Evolutionary conservation across 192 early-diverging fungal species (phyloP), one percentile per base, ranked within the genome.

Genomic region (Geosiphon pyriformis): DNA sequence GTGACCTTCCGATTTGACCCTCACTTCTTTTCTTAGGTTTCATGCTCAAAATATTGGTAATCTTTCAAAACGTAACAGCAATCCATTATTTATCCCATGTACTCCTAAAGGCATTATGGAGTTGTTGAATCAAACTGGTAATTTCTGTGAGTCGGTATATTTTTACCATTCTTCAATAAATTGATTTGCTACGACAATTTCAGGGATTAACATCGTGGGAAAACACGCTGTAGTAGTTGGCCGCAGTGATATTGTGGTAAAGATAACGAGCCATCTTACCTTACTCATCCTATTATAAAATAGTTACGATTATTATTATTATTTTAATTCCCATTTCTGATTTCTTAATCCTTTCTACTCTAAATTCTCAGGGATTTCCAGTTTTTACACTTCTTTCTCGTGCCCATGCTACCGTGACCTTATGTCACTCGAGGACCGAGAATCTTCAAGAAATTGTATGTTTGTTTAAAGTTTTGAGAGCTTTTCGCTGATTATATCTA

Each of bases 21-120:
- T n/a, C n/a, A n/a, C n/a, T 48, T 64, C 17, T 29, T 33, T 50
- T 15, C 4, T 25, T 61, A 90, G 88, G 27, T 95, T 99, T 76
- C 96, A 99, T 72, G 87, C 93, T 23, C 70, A 84, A 59, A 98
- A 99, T 83, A 92, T 96, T 67, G 96, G 96, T 48, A 80, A 88
- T 37, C 78, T 99, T 61, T 88, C 88, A 33, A 95, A 96, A 72
- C 83, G 88, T 52, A 80, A 87, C 10, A 80, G 79, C 32, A 78
- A 82, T 61, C 93, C 95, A 33, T 77, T 88, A 46, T 98, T 99
- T 82, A 77, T 91, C 31, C 90, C 96, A 18, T 99, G 96, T 78
- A 99, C 96, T n/a, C 96, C 96, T 2, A 90, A 92, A 70, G 96
- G 95, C 8, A 83, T 91, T 72, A 83, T 99, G 52, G 88, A 89